A percentile compares a stretch with the other conserved stretches of the same genome.
These are phyloP conservation scores for Plectranthus barbatus DNA, from an alignment of 257 asterid species.

Conservation along the genomic window DNA sequence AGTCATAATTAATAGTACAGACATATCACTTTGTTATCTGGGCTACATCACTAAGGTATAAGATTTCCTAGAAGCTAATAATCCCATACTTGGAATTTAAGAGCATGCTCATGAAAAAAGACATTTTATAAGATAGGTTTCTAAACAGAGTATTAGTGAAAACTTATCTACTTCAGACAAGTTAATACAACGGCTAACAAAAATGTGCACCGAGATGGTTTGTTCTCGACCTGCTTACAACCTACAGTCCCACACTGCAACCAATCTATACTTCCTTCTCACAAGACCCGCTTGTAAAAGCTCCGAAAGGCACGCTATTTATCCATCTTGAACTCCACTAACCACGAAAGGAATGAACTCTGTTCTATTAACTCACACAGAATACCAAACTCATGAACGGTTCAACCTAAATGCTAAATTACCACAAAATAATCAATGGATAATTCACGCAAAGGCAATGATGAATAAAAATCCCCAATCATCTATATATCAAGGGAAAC, in stretches of 20 bases:
- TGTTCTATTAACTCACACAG: neutral
- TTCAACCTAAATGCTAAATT: neutral
- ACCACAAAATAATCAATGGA: neutral
- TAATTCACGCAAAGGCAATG: neutral
- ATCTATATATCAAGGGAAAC: neutral
- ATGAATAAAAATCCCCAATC: neutral
- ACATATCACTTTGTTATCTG: neutral
- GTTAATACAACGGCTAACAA: no score
- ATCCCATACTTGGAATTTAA: neutral
- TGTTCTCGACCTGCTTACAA: neutral
- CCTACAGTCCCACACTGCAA: neutral
- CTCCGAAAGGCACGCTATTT: neutral
- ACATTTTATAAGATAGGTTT: neutral
- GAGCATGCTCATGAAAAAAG: no score
- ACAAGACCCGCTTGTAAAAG: neutral
- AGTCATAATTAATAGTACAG: neutral
- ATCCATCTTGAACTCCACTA: neutral
- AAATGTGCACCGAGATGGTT: neutral
- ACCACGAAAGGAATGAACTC: neutral
- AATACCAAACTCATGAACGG: neutral
- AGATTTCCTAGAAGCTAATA: neutral
- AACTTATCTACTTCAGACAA: no score
- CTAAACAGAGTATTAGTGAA: no score
- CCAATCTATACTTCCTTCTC: neutral
- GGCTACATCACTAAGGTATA: neutral